Evolutionary conservation across 768 basidiomycete species (phyloP).

Genomic region (Boletus subcaerulescens): DNA sequence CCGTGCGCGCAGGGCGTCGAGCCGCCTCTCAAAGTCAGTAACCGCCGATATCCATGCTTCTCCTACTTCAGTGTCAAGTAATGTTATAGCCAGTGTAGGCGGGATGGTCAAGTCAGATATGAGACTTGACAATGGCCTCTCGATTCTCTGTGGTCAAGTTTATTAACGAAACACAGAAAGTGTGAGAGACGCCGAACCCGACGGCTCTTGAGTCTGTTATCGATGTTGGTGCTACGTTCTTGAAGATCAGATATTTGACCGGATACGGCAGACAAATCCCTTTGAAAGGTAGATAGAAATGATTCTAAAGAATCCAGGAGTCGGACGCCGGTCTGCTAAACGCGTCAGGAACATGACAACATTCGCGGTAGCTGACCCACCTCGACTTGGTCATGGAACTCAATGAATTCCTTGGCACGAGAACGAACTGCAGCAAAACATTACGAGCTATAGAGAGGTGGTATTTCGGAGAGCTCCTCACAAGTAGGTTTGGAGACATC

Average conservation of each 20-base stretch:
- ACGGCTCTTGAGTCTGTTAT: constrained; percentile 78
- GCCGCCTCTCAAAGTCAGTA: constrained; percentile 72
- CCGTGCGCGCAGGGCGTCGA: constrained; percentile 66
- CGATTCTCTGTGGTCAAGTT: constrained; percentile 65
- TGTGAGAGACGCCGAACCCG: constrained; percentile 50
- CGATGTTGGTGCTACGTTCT: constrained; percentile 85
- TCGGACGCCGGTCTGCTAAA: constrained; percentile 71
- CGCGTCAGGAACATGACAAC: neutral
- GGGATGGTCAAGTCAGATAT: constrained; percentile 80
- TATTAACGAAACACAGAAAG: neutral
- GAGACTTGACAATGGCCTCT: constrained; percentile 80
- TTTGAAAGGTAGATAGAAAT: constrained; percentile 94
- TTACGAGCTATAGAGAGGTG: neutral
- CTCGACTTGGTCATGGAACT: constrained; percentile 90
- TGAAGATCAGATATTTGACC: constrained; percentile 96
- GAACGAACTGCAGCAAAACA: constrained; percentile 28
- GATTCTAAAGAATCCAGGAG: constrained; percentile 85
- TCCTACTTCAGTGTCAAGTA: constrained; percentile 82
- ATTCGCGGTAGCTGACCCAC: constrained; percentile 36
- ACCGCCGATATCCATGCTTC: constrained; percentile 88
- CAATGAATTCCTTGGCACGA: constrained; percentile 67
- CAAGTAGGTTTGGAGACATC: constrained; percentile 4
- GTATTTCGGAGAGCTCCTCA: constrained; percentile 9
- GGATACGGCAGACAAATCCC: constrained; percentile 89
- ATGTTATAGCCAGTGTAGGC: constrained; percentile 67